Percentiles rank a stretch among this genome's conserved stretches.
Conservation (phyloP, 1,284 basidiomycete species). For the Mycena sp. region DNA sequence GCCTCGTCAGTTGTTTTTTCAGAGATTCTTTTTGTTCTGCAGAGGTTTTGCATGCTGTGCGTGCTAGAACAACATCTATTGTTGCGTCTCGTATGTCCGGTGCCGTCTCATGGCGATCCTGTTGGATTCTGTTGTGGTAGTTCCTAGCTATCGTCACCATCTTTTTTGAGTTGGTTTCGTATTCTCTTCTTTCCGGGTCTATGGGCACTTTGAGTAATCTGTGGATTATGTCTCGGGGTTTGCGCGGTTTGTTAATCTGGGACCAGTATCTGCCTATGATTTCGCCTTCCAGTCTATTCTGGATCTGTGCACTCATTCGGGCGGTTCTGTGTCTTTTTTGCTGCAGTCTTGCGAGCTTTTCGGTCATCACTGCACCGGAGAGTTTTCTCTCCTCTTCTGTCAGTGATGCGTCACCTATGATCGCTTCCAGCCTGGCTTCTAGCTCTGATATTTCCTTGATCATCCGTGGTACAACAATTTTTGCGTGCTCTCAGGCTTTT, state of each 20-base stretch:
- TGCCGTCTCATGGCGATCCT: background rate
- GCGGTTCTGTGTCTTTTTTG: no score
- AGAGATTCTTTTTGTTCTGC: background rate
- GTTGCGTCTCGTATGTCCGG: background rate
- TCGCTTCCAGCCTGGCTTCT: background rate
- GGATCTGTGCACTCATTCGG: no score
- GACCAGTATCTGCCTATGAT: conserved; percentile 43
- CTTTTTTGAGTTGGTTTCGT: background rate
- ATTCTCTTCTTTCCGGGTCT: background rate
- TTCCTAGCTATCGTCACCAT: background rate
- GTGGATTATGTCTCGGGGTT: conserved; percentile 28
- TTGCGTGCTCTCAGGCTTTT: background rate
- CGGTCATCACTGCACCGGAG: background rate
- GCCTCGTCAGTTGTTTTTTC: background rate
- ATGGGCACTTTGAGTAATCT: conserved; percentile 20
- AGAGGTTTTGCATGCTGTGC: background rate
- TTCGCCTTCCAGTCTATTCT: no score
- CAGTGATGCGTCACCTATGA: background rate
- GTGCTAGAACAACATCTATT: background rate
- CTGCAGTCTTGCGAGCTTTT: background rate
- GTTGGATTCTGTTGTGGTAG: background rate
- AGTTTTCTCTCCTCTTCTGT: conserved; percentile 4
- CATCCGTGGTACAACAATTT: background rate
- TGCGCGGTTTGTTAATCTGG: conserved; percentile 25
- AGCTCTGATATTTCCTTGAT: background rate